phyloP scores from a whole-genome alignment of 345 rosid species.

The Eucalyptus paniculata region DNA sequence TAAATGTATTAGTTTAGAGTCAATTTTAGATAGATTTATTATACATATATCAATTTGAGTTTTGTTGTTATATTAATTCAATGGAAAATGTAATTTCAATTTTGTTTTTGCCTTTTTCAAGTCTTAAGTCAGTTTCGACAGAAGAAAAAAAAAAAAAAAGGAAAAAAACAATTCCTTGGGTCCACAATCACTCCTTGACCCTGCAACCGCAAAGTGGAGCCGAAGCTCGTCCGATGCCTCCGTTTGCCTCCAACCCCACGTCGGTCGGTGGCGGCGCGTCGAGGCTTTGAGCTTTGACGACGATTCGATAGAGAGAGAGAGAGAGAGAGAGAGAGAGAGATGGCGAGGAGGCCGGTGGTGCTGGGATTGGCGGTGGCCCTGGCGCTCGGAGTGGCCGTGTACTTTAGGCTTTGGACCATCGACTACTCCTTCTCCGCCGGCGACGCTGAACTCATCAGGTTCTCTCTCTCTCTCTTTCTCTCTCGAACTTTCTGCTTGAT shows the following conservation, averaged over 20 bases:
- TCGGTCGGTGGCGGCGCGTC: not conserved
- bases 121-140: not conserved
- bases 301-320: not conserved
- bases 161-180: not conserved
- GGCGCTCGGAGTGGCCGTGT: slow-evolving; percentile 53
- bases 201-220: not conserved
- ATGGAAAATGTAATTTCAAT: not conserved
- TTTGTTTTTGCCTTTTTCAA: not conserved
- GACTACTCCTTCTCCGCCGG: slow-evolving; percentile 57
- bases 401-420: slow-evolving; percentile 66
- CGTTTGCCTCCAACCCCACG: not conserved
- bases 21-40: no score
- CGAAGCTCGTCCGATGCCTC: not conserved
- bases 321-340: slow-evolving; percentile 9
- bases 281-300: not conserved
- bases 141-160: rapidly evolving
- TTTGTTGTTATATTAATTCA: no score
- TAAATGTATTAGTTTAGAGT: rapidly evolving
- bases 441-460: slow-evolving; percentile 68
- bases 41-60: no score
- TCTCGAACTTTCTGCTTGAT: not conserved
- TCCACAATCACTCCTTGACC: not conserved
- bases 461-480: not conserved
- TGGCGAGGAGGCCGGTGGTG: slow-evolving; percentile 34
- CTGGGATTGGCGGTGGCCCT: slow-evolving; percentile 34